These are phyloP conservation scores for Nymphaea colorata DNA, from an alignment of 164 flowering plant genomes.

Conservation along the genomic window DNA sequence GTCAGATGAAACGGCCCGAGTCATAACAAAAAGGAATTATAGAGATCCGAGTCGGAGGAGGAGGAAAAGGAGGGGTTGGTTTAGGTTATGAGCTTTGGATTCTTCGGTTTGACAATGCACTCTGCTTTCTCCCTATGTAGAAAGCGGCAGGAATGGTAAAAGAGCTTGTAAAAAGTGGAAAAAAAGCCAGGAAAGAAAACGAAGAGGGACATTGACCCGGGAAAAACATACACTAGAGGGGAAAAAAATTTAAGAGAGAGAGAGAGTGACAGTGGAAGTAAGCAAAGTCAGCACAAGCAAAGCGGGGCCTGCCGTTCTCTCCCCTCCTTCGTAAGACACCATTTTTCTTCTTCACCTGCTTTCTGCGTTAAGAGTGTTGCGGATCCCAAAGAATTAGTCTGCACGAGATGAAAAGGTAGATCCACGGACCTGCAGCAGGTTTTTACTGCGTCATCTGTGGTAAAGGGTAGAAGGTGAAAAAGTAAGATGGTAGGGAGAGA, in stretches of 20 bases:
- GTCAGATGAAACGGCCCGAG: too few species aligned
- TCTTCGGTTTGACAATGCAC: not conserved
- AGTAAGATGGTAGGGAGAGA: not conserved
- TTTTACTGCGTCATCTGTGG: not conserved
- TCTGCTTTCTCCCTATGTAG: not conserved
- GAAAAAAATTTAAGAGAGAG: not conserved
- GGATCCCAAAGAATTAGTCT: not conserved
- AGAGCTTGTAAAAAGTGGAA: not conserved
- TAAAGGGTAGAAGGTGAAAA: not conserved
- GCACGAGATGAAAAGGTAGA: not conserved
- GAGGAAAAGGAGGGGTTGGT: too few species aligned
- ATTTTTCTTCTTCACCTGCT: not conserved
- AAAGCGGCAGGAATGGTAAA: not conserved
- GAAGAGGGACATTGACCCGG: too few species aligned
- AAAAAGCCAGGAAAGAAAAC: not conserved
- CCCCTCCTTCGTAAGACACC: not conserved
- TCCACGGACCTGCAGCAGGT: not conserved
- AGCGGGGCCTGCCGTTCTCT: not conserved
- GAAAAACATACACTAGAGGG: not conserved
- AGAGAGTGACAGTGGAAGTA: not conserved
- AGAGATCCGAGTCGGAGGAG: too few species aligned
- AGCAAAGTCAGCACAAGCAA: not conserved
- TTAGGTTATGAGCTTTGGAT: not conserved
- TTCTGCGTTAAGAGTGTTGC: not conserved
- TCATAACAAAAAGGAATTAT: too few species aligned